Base-by-base conservation (phyloP, 1,284 basidiomycete species). In the Malassezia caprae region DNA sequence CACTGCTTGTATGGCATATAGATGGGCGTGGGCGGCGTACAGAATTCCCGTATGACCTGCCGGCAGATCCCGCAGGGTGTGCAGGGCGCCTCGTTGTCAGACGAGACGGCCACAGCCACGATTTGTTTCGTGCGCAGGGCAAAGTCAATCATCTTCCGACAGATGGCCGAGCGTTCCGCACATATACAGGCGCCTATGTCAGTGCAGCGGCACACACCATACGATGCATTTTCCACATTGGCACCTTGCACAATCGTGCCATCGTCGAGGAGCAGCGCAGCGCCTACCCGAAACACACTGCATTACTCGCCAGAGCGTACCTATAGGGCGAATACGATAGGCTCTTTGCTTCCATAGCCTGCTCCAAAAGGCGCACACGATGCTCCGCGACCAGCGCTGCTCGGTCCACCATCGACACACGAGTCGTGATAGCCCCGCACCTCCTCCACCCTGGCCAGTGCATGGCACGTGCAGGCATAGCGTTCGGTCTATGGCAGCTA, bases 201-300 rank as follows among this genome's bases (percentile, higher is more conserved):
- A 39, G 46, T 23, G 17, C 17, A 15, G 23, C 11, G n/a, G 3
- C 3, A 67, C 77, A 47, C 48, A 86, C 90, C 86, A 71, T 89
- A 90, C 0, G 87, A 87, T 0, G 88, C 88, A 68, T 93, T 93
- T 77, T 94, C 90, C 56, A 93, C 80, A 69, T 91, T 93, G 34
- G 84, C 83, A 4, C 90, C 89, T 51, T 82, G 85, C 59, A 90
- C 80, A 35, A 91, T 81, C 12, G 78, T 76, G 1, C 87, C 88
- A 56, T 84, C 81, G 0, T 80, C 73, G 1, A 83, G 79, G 17
- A 91, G 76, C 11, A 93, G 77, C 0, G 88, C 85, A 0, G 89
- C 88, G 0, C 90, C 90, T 10, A 94, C 90, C 42, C 85, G 82
- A 72, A 93, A 93, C 30, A 88, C 84, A 40, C 88, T 90, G 75